Conservation (phyloP, 345 rosid genomes). For the Boechera stricta region DNA sequence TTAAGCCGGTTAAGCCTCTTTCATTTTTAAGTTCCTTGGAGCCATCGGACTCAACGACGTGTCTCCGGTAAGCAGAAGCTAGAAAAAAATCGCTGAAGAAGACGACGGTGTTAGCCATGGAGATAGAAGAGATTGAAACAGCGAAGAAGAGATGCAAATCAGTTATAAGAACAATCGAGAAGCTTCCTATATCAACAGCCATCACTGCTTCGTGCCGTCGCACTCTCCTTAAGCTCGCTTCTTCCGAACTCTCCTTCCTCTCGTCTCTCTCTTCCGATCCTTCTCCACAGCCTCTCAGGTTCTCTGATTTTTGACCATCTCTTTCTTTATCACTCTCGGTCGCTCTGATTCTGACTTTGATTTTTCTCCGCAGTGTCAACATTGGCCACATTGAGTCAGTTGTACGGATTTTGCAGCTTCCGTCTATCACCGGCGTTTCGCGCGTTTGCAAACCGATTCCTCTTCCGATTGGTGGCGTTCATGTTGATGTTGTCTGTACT, state of each 20-base stretch:
- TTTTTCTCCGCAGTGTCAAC: conserved; percentile 57
- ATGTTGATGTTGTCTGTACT: conserved; percentile 78
- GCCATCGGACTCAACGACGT: neutral
- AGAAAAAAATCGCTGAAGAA: neutral
- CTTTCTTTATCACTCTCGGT: conserved; percentile 5
- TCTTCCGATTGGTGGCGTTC: conserved; percentile 42
- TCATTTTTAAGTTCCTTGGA: neutral
- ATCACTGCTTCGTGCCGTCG: conserved; percentile 55
- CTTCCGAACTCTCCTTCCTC: conserved; percentile 80
- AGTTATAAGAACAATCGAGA: conserved; percentile 51
- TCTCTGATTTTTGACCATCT: neutral
- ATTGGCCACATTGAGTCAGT: conserved; percentile 86
- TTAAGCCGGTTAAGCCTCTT: neutral
- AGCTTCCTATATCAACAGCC: conserved; percentile 45
- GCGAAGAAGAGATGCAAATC: conserved; percentile 62
- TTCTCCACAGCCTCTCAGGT: conserved; percentile 59
- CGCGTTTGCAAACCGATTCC: conserved; percentile 80
- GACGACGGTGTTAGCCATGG: conserved; percentile 28
- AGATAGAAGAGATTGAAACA: conserved; percentile 46
- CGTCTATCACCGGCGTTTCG: conserved; percentile 68
- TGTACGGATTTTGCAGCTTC: conserved; percentile 60
- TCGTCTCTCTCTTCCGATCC: conserved; percentile 48
- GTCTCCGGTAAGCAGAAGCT: neutral
- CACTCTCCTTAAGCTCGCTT: conserved; percentile 73
- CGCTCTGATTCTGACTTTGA: neutral